Base-by-base conservation (phyloP, 345 rosid species). In the Syzygium oleosum region DNA sequence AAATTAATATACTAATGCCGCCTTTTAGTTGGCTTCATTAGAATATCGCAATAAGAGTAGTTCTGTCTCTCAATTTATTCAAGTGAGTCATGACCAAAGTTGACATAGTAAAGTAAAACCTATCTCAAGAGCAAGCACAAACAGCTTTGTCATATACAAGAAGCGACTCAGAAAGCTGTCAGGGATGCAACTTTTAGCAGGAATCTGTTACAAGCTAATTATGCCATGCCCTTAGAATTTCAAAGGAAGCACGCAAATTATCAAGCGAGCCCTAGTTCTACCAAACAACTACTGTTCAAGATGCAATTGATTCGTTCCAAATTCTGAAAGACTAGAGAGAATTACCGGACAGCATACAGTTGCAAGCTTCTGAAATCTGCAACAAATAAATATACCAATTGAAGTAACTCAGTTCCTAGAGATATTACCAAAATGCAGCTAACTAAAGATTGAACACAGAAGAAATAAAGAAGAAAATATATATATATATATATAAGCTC, bases 281-380 rank as follows among this genome's bases (percentile, higher is more conserved):
- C 27, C 83, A 22, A 73, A 34, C 79, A 73, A 73, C 83, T 38
- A 38, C 83, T 19, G 83, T 9, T 73, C 83, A 38, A 21, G 52
- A 58, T 53, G 56, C 88, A 68, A 84, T 43, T 29, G 51, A 52
- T 46, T 88, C 59, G 38, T 46, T 8, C 77, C 68, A 34, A 51
- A 59, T 84, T 77, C 21, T 59, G 27, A 53, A 19, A 79, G 88
- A 22, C 83, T n/a, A n/a, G 52, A 51, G 79, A 54, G 85, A 25
- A 77, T 92, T 92, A 95, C 98, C 99, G 51, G 96, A 93, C 55
- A 90, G 93, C 89, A 96, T 90, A 87, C 88, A 93, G 87, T 92
- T 85, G 89, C 92, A 95, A 85, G 97, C 98, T 91, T 95, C 95
- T 10, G 97, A 91, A 88, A 96, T 91, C 98, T 96, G 97, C 88